These are phyloP conservation scores for Tolypocladium nubicola DNA, from an alignment of 2,329 filamentous ascomycete species.

Conservation along the genomic window DNA sequence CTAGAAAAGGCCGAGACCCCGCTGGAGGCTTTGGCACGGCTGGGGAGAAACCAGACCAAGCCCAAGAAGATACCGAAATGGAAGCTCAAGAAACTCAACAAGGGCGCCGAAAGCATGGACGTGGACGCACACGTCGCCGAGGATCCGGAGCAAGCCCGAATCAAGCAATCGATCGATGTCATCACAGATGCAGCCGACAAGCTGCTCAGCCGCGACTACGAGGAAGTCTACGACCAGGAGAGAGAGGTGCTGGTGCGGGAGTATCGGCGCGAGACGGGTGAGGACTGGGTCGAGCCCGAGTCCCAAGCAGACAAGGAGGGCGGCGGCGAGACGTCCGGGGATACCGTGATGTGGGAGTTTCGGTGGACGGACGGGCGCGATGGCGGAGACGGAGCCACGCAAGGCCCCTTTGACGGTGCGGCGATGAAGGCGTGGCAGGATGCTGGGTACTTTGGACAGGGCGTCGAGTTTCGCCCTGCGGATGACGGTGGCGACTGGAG, in stretches of 20 bases:
- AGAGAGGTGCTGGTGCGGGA: slow-evolving; percentile 74
- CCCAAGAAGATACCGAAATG: slow-evolving; percentile 51
- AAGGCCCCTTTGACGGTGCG: slow-evolving; percentile 76
- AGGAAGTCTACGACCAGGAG: slow-evolving; percentile 86
- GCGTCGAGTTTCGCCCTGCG: slow-evolving; percentile 64
- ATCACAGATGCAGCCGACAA: slow-evolving; percentile 88
- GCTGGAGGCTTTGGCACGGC: slow-evolving; percentile 73
- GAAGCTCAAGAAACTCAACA: slow-evolving; percentile 59
- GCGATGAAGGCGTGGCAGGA: slow-evolving; percentile 89
- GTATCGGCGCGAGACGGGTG: slow-evolving; percentile 75
- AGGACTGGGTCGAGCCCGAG: slow-evolving; percentile 60
- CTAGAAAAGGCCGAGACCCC: slow-evolving; percentile 77
- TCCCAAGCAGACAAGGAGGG: slow-evolving; percentile 13
- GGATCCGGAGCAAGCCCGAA: slow-evolving; percentile 57
- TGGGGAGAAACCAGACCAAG: slow-evolving; percentile 59
- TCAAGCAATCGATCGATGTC: slow-evolving; percentile 64
- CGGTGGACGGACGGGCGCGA: slow-evolving; percentile 85
- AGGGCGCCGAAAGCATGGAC: slow-evolving; percentile 53
- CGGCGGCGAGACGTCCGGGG: slow-evolving; percentile 8
- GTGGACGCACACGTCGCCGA: slow-evolving; percentile 45
- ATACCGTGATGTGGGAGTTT: slow-evolving; percentile 61
- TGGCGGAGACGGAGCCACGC: slow-evolving; percentile 59
- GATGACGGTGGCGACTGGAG: slow-evolving; percentile 47
- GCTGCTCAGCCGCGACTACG: slow-evolving; percentile 69
- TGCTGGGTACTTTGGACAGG: slow-evolving; percentile 86